Percentiles rank a stretch among this genome's conserved stretches.
phyloP scores from a whole-genome alignment of 148 eudicot genomes.

The Fallopia convolvulus region DNA sequence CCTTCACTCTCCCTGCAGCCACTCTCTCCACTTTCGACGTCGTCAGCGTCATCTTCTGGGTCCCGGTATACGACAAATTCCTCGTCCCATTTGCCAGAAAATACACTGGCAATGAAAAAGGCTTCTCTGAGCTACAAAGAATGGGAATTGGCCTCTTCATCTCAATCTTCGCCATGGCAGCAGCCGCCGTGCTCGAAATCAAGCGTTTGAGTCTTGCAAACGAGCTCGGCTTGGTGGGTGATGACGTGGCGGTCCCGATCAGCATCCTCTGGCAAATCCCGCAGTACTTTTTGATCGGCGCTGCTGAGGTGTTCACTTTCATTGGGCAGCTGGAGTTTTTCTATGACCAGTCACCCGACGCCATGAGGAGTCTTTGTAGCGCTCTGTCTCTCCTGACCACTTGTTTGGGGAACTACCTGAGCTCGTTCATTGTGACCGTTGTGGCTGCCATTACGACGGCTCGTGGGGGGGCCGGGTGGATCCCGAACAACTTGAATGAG shows the following conservation, averaged over 20 bases:
- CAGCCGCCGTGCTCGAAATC: conserved; percentile 11
- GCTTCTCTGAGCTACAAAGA: conserved; percentile 13
- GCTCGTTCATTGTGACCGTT: conserved; percentile 3
- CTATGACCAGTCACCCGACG: conserved; percentile 11
- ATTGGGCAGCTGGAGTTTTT: conserved; percentile 19
- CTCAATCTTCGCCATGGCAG: conserved; percentile 16
- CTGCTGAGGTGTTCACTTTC: conserved; percentile 17
- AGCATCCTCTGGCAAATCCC: conserved; percentile 15
- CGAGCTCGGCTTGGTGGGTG: conserved; percentile 2
- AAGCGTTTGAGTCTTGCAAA: not conserved
- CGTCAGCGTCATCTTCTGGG: conserved; percentile 19
- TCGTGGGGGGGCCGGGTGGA: conserved; percentile 4
- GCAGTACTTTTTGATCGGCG: conserved; percentile 12
- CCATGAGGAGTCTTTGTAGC: conserved; percentile 11
- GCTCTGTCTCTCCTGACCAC: conserved; percentile 6
- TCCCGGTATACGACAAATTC: conserved; percentile 13
- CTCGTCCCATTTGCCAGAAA: conserved; percentile 12
- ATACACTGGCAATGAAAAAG: conserved; percentile 16
- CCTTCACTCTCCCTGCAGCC: conserved; percentile 13
- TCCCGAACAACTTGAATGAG: conserved; percentile 7
- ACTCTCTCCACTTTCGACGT: conserved; percentile 14
- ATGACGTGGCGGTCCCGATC: conserved; percentile 10
- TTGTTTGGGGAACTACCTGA: conserved; percentile 8
- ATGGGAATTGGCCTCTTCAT: conserved; percentile 19
- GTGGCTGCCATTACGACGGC: not conserved